These are phyloP conservation scores for Haplosporangium sp. DNA, from an alignment of 371 early-diverging fungal genomes.

Conservation along the genomic window DNA sequence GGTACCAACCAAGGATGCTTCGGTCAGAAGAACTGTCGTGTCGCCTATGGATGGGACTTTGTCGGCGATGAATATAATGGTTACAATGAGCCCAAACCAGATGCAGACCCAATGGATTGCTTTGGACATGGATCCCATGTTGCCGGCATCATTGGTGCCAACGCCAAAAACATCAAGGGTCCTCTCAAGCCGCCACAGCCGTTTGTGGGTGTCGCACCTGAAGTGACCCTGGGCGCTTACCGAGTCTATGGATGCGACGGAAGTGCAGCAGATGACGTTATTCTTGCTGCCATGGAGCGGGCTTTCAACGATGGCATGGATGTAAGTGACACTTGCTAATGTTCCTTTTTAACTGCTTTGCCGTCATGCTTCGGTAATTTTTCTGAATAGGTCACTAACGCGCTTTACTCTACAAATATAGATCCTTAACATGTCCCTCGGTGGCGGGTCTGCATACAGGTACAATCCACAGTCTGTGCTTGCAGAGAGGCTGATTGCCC, in stretches of 20 bases:
- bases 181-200: conserved; percentile 11
- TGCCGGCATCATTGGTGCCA: conserved; percentile 65
- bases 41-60: conserved; percentile 59
- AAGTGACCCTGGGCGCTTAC: conserved; percentile 66
- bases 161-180: conserved; percentile 35
- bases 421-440: conserved; percentile 75
- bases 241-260: conserved; percentile 73
- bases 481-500: conserved; percentile 52
- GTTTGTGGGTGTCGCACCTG: conserved; percentile 71
- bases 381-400: no score
- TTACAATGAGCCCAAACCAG: conserved; percentile 45
- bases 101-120: conserved; percentile 62
- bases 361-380: not conserved
- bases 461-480: conserved; percentile 54
- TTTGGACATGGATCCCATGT: conserved; percentile 67
- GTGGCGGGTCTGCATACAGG: conserved; percentile 63
- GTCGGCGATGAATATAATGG: conserved; percentile 25
- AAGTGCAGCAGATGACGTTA: conserved; percentile 62
- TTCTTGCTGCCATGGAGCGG: conserved; percentile 67
- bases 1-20: conserved; percentile 56
- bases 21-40: conserved; percentile 46
- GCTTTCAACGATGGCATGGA: conserved; percentile 71
- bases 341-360: no score
- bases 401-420: not conserved
- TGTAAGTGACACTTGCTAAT: conserved; percentile 24